A percentile compares a stretch with the other conserved stretches of the same genome.
These are phyloP conservation scores for Laburnicola sp. DNA, from an alignment of 2,329 filamentous ascomycete genomes.

Conservation along the genomic window DNA sequence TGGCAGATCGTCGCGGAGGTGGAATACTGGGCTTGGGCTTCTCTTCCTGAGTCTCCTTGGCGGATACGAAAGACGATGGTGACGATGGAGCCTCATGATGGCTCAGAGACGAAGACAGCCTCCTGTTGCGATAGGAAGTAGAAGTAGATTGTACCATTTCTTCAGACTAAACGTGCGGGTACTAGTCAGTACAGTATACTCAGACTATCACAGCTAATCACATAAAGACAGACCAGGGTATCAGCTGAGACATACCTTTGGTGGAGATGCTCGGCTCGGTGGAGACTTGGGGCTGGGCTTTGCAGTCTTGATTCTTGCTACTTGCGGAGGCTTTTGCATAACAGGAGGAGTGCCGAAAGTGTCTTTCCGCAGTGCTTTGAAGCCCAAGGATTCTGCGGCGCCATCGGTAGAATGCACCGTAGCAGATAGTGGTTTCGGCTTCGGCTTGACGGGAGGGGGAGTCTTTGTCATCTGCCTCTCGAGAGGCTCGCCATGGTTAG, in stretches of 20 bases:
- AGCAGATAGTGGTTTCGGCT: slow-evolving; percentile 33
- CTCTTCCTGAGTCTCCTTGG: slow-evolving; percentile 38
- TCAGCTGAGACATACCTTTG: background rate
- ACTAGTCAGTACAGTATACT: background rate
- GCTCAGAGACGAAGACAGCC: slow-evolving; percentile 31
- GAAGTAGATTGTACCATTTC: slow-evolving; percentile 22
- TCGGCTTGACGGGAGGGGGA: slow-evolving; percentile 34
- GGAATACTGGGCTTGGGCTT: slow-evolving; percentile 31
- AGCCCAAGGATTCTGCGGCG: slow-evolving; percentile 16
- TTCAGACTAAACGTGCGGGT: slow-evolving; percentile 17
- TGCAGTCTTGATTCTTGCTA: slow-evolving; percentile 25
- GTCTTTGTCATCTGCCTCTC: slow-evolving; percentile 25
- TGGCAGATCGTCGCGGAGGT: slow-evolving; percentile 40
- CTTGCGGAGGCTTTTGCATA: slow-evolving; percentile 31
- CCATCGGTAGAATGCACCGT: slow-evolving; percentile 23
- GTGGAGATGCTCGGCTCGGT: slow-evolving; percentile 17
- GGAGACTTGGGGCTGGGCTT: slow-evolving; percentile 25
- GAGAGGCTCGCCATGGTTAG: slow-evolving; percentile 21
- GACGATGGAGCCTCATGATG: slow-evolving; percentile 34
- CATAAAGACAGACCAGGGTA: no score
- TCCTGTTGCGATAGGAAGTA: slow-evolving; percentile 18
- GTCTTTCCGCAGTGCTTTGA: slow-evolving; percentile 24
- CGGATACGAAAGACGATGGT: slow-evolving; percentile 41
- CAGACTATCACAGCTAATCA: background rate
- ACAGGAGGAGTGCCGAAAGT: slow-evolving; percentile 29